These are phyloP conservation scores for Alternaria angustiovoidea DNA, from an alignment of 2,329 filamentous ascomycete genomes.

Conservation along the genomic window DNA sequence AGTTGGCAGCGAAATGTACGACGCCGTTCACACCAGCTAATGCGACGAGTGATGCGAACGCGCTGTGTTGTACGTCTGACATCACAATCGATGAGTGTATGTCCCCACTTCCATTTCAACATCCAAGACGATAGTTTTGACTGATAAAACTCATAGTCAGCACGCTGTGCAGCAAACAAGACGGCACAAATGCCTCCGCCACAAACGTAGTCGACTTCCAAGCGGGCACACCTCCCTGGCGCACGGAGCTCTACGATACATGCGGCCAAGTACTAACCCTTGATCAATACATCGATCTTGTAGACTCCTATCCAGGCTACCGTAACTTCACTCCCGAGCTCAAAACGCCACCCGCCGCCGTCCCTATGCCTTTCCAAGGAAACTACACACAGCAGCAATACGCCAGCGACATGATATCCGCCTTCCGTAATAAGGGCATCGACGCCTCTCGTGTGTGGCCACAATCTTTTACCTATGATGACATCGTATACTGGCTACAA, in stretches of 20 bases:
- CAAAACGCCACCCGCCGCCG: slow-evolving; percentile 62
- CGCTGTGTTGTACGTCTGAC: slow-evolving; percentile 29
- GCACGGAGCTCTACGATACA: slow-evolving; percentile 69
- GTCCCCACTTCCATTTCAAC: neutral
- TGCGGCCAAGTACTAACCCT: slow-evolving; percentile 67
- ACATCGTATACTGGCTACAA: slow-evolving; percentile 70
- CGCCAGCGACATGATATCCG: slow-evolving; percentile 65
- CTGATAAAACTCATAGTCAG: slow-evolving; percentile 4
- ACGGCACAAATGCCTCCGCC: slow-evolving; percentile 67
- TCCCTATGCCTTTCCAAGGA: slow-evolving; percentile 70
- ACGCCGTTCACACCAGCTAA: slow-evolving; percentile 66
- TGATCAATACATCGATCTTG: slow-evolving; percentile 67
- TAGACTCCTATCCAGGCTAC: slow-evolving; percentile 59
- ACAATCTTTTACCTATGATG: slow-evolving; percentile 69
- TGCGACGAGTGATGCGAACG: slow-evolving; percentile 22
- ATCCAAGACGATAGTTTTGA: neutral
- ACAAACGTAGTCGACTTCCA: slow-evolving; percentile 64
- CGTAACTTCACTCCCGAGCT: slow-evolving; percentile 71
- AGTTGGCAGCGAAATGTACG: slow-evolving; percentile 71
- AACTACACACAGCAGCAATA: slow-evolving; percentile 69
- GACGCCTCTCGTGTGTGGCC: slow-evolving; percentile 52
- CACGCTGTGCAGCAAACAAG: slow-evolving; percentile 31
- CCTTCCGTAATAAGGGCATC: slow-evolving; percentile 50
- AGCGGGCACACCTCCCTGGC: slow-evolving; percentile 64
- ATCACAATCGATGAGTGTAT: slow-evolving; percentile 28